Evolutionary conservation across 1,139 yeast genomes (phyloP).

Genomic region (Meyerozyma sp.): DNA sequence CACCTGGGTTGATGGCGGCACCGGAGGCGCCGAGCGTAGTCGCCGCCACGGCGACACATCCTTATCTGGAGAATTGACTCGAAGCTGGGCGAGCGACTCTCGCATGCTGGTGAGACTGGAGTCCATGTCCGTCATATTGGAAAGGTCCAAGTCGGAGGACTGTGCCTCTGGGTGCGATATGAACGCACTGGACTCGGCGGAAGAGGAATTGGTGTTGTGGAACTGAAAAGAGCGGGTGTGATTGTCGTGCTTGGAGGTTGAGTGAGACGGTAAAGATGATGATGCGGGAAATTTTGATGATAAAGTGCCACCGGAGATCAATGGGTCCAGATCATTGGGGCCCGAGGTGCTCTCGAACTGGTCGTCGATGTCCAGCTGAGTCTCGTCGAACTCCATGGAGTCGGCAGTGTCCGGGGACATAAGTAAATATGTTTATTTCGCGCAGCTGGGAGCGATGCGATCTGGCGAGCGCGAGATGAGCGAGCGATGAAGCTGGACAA

Average conservation of each 20-base stretch:
- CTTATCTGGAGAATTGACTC: background rate
- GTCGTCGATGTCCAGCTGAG: background rate
- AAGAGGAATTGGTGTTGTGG: background rate
- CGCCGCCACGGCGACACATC: background rate
- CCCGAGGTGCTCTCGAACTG: background rate
- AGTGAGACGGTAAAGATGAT: background rate
- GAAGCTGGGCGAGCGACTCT: constrained; percentile 16
- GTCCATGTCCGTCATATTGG: constrained; percentile 12
- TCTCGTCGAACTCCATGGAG: background rate
- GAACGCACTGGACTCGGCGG: constrained; percentile 25
- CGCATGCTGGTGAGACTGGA: constrained; percentile 19
- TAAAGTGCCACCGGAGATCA: background rate
- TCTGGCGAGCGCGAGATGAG: background rate
- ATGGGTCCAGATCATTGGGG: background rate
- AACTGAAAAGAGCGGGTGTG: background rate
- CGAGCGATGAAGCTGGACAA: too few relatives aligned
- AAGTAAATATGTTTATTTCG: background rate
- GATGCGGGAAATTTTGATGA: background rate
- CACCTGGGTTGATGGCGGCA: too few relatives aligned
- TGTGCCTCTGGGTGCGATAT: constrained; percentile 19
- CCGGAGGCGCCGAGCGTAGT: background rate
- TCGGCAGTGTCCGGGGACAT: background rate
- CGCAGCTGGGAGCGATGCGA: background rate
- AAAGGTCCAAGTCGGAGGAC: constrained; percentile 3
- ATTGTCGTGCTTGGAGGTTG: background rate